Evolutionary conservation across 108 stramenopile genomes (phyloP), one percentile per base, ranked within the genome.

Genomic region (Epipyxis sp.): DNA sequence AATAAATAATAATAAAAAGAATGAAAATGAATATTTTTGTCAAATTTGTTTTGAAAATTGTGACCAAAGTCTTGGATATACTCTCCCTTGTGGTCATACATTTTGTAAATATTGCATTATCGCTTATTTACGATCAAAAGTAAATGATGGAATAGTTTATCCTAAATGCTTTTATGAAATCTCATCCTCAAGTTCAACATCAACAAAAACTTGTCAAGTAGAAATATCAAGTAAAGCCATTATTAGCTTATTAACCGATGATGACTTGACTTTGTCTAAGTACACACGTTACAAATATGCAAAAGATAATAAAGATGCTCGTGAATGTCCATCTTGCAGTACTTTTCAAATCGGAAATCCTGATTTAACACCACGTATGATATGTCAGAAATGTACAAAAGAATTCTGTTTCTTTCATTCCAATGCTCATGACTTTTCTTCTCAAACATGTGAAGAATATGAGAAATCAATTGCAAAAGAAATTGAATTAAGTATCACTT

Each of bases 261-360:
- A 6, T 34, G 50, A 74, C 20, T 3, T 20, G 10, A 42, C 40
- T 34, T 16, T 32, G 3, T 13, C 6, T 50, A 74, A 74, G 71
- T 74, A 54, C 50, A 6, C 3, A 13, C 3, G 13, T 29, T 74
- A 43, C 50, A 46, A 74, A 29, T 74, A 13, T 32, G 10, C 6
- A 10, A 3, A 10, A 6, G 44, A 46, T 27, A 6, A 74, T 37
- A 54, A 46, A 54, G 71, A 57, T 32, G 71, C 34, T 37, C 44
- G 71, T 27, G 71, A 74, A 74, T 74, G 71, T 37, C 71, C 71
- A 10, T 27, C 20, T 10, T 74, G 71, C 42, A 37, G 43, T 34
- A 3, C 3, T 42, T 74, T 35, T 54, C 32, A 74, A 10, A 74
- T 74, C 29, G 34, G 13, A 10, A 3, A 46, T 39, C 71, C 71